phyloP scores from a whole-genome alignment of 2,329 filamentous ascomycete genomes.

The Pestalotiopsis sp. region DNA sequence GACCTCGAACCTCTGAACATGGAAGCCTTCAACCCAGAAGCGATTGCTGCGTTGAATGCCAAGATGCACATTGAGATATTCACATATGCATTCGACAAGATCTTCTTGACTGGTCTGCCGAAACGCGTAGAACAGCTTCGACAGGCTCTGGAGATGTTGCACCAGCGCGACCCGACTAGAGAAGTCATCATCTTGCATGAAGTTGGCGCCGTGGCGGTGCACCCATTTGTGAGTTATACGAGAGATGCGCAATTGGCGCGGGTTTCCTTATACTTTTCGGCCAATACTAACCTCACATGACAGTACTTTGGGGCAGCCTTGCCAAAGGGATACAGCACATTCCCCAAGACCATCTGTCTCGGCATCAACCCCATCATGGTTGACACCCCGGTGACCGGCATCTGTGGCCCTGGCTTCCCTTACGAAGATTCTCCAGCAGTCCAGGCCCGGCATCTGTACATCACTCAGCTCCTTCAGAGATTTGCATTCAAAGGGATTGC shows the following conservation, averaged over 20 bases:
- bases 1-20: slow-evolving; percentile 28
- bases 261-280: not conserved
- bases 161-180: slow-evolving; percentile 33
- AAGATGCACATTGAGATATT: slow-evolving; percentile 25
- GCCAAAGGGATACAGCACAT: slow-evolving; percentile 34
- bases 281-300: not conserved
- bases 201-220: slow-evolving; percentile 37
- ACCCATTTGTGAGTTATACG: slow-evolving; percentile 34
- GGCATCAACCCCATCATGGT: slow-evolving; percentile 39
- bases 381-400: slow-evolving; percentile 40
- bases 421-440: slow-evolving; percentile 40
- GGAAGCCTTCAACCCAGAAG: slow-evolving; percentile 3
- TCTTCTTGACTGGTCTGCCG: slow-evolving; percentile 37
- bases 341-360: slow-evolving; percentile 41
- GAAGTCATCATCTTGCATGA: slow-evolving; percentile 48
- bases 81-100: slow-evolving; percentile 36
- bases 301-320: slow-evolving; percentile 36
- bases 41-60: not conserved
- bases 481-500: slow-evolving; percentile 11
- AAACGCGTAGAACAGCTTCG: slow-evolving; percentile 36
- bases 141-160: slow-evolving; percentile 36
- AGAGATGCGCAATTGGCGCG: not conserved
- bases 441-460: slow-evolving; percentile 33
- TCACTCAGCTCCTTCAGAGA: slow-evolving; percentile 24
- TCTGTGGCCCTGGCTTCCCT: slow-evolving; percentile 40